Conservation (phyloP, 768 basidiomycete genomes). For the Hydnomerulius pinastri region DNA sequence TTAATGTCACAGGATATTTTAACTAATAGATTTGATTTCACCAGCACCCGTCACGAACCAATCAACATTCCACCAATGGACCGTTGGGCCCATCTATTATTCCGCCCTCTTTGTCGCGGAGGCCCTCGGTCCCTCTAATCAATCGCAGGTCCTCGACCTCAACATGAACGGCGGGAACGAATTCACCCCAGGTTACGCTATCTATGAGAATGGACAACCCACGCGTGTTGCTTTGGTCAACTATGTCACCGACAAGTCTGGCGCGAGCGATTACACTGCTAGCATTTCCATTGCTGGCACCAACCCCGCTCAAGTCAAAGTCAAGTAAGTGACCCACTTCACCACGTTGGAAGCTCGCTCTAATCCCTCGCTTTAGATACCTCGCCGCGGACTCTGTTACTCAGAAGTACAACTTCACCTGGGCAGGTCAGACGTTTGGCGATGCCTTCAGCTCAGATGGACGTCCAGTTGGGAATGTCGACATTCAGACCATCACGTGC, state of each 20-base stretch:
- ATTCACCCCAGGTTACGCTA: constrained; percentile 59
- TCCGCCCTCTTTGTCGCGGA: constrained; percentile 71
- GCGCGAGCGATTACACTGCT: constrained; percentile 53
- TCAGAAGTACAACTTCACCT: constrained; percentile 66
- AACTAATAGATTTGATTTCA: constrained; percentile 14
- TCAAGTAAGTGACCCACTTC: constrained; percentile 45
- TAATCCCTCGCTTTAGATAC: constrained; percentile 42
- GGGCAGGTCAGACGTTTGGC: constrained; percentile 78
- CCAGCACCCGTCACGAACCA: constrained; percentile 56
- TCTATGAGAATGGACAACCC: constrained; percentile 71
- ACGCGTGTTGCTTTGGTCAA: constrained; percentile 72
- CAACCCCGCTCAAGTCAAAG: constrained; percentile 48
- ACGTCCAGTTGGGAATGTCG: constrained; percentile 53
- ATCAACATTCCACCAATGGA: constrained; percentile 65
- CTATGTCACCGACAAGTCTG: constrained; percentile 62
- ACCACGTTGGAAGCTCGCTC: neutral
- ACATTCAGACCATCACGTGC: constrained; percentile 63
- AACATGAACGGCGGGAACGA: constrained; percentile 49
- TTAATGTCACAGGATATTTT: neutral
- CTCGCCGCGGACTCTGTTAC: constrained; percentile 56
- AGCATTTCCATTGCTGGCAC: constrained; percentile 50
- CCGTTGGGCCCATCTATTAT: constrained; percentile 74
- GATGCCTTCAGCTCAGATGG: constrained; percentile 67
- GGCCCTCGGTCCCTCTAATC: constrained; percentile 63
- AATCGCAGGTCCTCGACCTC: constrained; percentile 68